A percentile compares a stretch with the other conserved stretches of the same genome.
phyloP scores from a whole-genome alignment of 2,329 filamentous ascomycete genomes.

The Colletotrichum endophyticum region DNA sequence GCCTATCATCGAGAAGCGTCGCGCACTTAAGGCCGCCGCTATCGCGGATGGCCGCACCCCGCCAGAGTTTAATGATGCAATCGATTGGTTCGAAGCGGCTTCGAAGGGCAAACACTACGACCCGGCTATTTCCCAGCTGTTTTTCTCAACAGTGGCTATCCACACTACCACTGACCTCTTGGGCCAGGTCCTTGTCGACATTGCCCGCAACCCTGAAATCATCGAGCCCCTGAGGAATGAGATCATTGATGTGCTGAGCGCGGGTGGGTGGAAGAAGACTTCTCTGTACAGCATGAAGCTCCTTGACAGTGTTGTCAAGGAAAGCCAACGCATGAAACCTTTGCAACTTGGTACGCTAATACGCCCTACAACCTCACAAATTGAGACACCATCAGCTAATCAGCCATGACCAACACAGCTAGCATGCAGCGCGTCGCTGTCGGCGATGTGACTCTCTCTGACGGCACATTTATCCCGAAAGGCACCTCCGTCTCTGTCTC shows the following conservation, averaged over 20 bases:
- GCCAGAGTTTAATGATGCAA: constrained; percentile 35
- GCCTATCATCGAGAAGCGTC: constrained; percentile 33
- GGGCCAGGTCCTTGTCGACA: constrained; percentile 41
- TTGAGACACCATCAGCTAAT: background rate
- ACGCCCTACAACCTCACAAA: background rate
- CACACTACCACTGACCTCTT: constrained; percentile 45
- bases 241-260: constrained; percentile 35
- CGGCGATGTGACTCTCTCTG: background rate
- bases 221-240: constrained; percentile 46
- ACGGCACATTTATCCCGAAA: constrained; percentile 15
- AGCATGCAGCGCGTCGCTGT: constrained; percentile 3
- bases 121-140: constrained; percentile 69
- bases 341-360: background rate
- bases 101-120: constrained; percentile 66
- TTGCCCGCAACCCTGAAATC: constrained; percentile 42
- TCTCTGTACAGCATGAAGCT: constrained; percentile 42
- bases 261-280: constrained; percentile 39
- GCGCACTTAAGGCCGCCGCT: constrained; percentile 28
- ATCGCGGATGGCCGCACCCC: background rate
- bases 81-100: constrained; percentile 46
- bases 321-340: constrained; percentile 33
- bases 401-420: background rate
- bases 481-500: background rate
- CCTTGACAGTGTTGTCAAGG: constrained; percentile 47
- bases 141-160: constrained; percentile 70